Base-by-base conservation (phyloP, 345 rosid genomes). In the Lepidium didymum region DNA sequence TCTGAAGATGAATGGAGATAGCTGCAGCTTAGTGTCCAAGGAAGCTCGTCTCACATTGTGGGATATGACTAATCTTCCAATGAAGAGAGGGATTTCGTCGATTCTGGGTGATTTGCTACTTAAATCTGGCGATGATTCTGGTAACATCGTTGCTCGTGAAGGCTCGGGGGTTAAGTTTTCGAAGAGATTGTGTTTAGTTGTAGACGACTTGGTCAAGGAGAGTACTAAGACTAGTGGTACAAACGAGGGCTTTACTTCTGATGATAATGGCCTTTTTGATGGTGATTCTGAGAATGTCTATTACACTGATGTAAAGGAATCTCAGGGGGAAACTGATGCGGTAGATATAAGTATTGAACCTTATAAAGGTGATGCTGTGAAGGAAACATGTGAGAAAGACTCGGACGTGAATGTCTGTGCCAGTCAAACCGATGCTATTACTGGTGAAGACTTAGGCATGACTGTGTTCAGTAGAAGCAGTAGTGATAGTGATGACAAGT, bases 31-130 rank as follows among this genome's bases (percentile, higher is more conserved):
- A 37, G 81, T 42, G 62, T 66, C 64, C 29, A 52, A 66, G 33
- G 57, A 62, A 53, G 38, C 50, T 21, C 86, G 88, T 27, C 67
- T 65, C 10, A 75, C 65, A 23, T 81, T 86, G 53, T 75, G 82
- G 15, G 97, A 93, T 74, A 46, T 88, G 72, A 87, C 89, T 6
- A 94, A 89, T 62, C 56, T 72, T 4, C 77, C 87, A 0, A 72
- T 23, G n/a, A 91, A 91, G 52, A 78, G 97, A 73, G 83, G 70
- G 1, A 37, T 82, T 61, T 82, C 90, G 0, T 69, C 65, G 59
- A 62, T 80, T 81, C 58, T 67, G 2, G 81, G 70, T 12, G 83
- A 76, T 56, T 49, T 65, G 8, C 86, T 81, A 27, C 58, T 70
- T 14, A 77, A 75, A 55, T 78, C 84, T 18, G 76, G 79, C 31